These are phyloP conservation scores for Cercospora brassicicola DNA, from an alignment of 2,329 filamentous ascomycete species.

Conservation along the genomic window DNA sequence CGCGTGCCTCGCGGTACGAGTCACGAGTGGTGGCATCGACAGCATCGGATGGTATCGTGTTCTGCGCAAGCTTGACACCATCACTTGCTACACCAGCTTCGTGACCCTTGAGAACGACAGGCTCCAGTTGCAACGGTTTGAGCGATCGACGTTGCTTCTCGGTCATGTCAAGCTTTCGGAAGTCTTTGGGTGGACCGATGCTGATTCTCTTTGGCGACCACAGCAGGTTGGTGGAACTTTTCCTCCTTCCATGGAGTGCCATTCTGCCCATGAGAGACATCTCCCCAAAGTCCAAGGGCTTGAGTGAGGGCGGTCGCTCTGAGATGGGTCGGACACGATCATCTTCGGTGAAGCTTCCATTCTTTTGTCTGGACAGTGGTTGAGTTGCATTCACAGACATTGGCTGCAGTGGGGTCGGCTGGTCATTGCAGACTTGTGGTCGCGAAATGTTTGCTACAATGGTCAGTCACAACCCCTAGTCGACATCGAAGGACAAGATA, in stretches of 20 bases:
- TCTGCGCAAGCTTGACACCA: not conserved
- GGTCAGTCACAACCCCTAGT: not conserved
- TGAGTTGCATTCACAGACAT: conserved; percentile 19
- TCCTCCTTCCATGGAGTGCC: conserved; percentile 19
- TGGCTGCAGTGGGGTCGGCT: conserved; percentile 27
- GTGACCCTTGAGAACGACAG: conserved; percentile 30
- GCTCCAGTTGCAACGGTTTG: conserved; percentile 32
- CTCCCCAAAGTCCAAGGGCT: conserved; percentile 29
- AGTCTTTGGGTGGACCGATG: conserved; percentile 30
- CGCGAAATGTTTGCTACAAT: conserved; percentile 15
- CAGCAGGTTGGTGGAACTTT: conserved; percentile 25
- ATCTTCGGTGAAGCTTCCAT: conserved; percentile 21
- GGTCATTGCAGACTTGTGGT: conserved; percentile 27
- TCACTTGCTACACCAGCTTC: conserved; percentile 3
- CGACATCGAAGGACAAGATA: not conserved
- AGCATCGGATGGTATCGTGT: not conserved
- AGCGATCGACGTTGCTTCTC: conserved; percentile 35
- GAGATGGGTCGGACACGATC: conserved; percentile 26
- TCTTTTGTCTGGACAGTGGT: conserved; percentile 7
- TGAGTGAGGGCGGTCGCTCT: conserved; percentile 28
- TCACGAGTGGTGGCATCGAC: conserved; percentile 3
- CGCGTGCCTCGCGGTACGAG: conserved; percentile 18
- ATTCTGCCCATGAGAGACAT: conserved; percentile 25
- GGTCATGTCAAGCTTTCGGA: conserved; percentile 33
- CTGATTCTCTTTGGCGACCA: conserved; percentile 26